Evolutionary conservation across 2,329 filamentous ascomycete species (phyloP).

Genomic region (Epicoccum nigrum): DNA sequence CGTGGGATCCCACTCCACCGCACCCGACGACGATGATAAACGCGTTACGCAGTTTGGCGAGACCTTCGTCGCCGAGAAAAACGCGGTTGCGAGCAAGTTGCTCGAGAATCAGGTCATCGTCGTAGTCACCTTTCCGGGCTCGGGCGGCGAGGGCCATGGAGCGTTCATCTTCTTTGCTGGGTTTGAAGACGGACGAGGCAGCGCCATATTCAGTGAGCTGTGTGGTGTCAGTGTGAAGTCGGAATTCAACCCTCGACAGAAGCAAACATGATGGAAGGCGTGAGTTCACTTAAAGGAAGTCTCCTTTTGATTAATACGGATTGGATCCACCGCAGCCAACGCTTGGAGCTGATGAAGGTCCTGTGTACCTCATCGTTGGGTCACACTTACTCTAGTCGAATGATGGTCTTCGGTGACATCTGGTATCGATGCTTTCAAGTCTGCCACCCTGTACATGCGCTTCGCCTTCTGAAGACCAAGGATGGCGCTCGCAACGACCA

Average conservation of each 20-base stretch:
- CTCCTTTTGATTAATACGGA: too few species aligned
- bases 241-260: too few species aligned
- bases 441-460: constrained; percentile 60
- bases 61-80: constrained; percentile 82
- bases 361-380: not conserved
- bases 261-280: not conserved
- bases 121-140: constrained; percentile 68
- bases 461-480: constrained; percentile 63
- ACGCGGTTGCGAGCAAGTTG: constrained; percentile 92
- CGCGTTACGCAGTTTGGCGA: constrained; percentile 77
- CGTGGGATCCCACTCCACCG: constrained; percentile 94
- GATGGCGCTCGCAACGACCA: constrained; percentile 59
- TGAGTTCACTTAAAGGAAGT: too few species aligned
- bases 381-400: constrained; percentile 55
- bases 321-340: too few species aligned
- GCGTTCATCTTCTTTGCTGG: constrained; percentile 62
- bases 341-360: not conserved
- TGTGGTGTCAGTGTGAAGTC: constrained; percentile 44
- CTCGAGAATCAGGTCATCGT: constrained; percentile 83
- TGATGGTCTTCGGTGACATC: constrained; percentile 58
- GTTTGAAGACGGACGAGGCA: constrained; percentile 51
- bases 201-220: constrained; percentile 68
- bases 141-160: constrained; percentile 64
- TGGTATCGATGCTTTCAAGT: constrained; percentile 68
- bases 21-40: constrained; percentile 92